These are phyloP conservation scores for Phytopythium kandeliae DNA, from an alignment of 352 stramenopile genomes.

Conservation along the genomic window DNA sequence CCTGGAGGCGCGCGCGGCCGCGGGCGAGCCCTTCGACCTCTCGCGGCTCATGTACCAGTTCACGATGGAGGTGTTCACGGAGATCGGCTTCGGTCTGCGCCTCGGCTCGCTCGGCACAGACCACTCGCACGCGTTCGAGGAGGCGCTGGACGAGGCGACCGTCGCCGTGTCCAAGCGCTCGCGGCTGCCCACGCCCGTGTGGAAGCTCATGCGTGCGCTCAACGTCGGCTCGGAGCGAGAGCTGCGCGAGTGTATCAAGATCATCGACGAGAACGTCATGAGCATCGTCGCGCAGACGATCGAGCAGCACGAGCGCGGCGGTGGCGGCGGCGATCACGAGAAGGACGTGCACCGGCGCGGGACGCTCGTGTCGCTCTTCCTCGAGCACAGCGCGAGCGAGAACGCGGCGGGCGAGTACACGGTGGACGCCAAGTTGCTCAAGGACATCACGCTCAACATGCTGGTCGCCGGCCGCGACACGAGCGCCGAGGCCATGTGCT, in stretches of 20 bases:
- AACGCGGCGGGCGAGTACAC: slow-evolving; percentile 1
- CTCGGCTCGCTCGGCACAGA: slow-evolving; percentile 23
- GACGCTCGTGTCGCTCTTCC: slow-evolving; percentile 8
- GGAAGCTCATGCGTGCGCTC: slow-evolving; percentile 37
- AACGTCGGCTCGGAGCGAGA: slow-evolving; percentile 31
- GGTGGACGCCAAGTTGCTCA: slow-evolving; percentile 4
- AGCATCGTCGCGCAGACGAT: slow-evolving; percentile 33
- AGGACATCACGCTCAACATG: slow-evolving; percentile 62
- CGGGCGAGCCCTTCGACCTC: slow-evolving; percentile 20
- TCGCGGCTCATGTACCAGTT: slow-evolving; percentile 21
- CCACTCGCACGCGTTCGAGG: slow-evolving; percentile 28
- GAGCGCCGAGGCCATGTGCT: slow-evolving; percentile 49
- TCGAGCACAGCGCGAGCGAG: slow-evolving; percentile 8
- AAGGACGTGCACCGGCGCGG: not conserved
- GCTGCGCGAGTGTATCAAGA: slow-evolving; percentile 21
- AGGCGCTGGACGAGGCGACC: slow-evolving; percentile 25
- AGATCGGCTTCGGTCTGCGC: slow-evolving; percentile 34
- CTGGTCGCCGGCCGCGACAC: slow-evolving; percentile 70
- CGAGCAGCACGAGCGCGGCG: slow-evolving; percentile 11
- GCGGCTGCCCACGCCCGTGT: slow-evolving; percentile 27
- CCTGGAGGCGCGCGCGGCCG: slow-evolving; percentile 8
- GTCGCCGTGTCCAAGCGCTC: slow-evolving; percentile 21
- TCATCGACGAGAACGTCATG: slow-evolving; percentile 33
- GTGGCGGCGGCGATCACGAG: not conserved
- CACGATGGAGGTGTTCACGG: slow-evolving; percentile 38